A percentile compares a stretch with the other conserved stretches of the same genome.
Conservation (phyloP, 768 basidiomycete species). For the Coprinopsis marcescibilis region DNA sequence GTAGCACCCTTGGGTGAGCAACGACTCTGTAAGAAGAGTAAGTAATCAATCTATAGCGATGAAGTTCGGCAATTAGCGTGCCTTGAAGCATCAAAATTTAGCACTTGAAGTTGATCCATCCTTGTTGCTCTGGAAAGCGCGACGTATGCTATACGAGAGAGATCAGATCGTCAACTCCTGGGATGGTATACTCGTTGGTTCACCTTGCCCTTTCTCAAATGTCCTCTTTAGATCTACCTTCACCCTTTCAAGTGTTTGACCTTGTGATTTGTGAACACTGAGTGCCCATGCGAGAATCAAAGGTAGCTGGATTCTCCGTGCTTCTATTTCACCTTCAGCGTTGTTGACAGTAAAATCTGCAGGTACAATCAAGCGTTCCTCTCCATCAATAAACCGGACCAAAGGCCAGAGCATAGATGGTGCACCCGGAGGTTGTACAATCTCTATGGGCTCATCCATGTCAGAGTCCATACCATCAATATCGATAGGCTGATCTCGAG, state of each 20-base stretch:
- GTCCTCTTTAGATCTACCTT: slow-evolving; percentile 69
- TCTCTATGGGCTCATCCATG: slow-evolving; percentile 4
- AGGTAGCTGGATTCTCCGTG: slow-evolving; percentile 47
- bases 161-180: no score
- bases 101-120: slow-evolving; percentile 59
- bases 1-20: slow-evolving; percentile 58
- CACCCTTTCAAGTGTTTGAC: slow-evolving; percentile 81
- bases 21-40: slow-evolving; percentile 38
- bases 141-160: slow-evolving; percentile 47
- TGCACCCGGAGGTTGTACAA: not conserved
- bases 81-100: slow-evolving; percentile 58
- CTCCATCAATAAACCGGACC: slow-evolving; percentile 50
- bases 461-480: not conserved
- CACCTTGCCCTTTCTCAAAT: slow-evolving; percentile 81
- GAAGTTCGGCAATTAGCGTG: slow-evolving; percentile 22
- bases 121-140: slow-evolving; percentile 68
- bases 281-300: slow-evolving; percentile 86
- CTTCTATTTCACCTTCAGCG: slow-evolving; percentile 52
- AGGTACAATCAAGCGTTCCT: slow-evolving; percentile 43
- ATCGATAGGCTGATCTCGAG: not conserved
- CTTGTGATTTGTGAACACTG: slow-evolving; percentile 86
- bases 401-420: slow-evolving; percentile 44
- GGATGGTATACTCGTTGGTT: no score
- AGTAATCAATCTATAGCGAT: slow-evolving; percentile 2
- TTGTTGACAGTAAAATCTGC: slow-evolving; percentile 61